Evolutionary conservation across 2,329 filamentous ascomycete species (phyloP), one percentile per base, ranked within the genome.

Genomic region (Cladophialophora yegresii): DNA sequence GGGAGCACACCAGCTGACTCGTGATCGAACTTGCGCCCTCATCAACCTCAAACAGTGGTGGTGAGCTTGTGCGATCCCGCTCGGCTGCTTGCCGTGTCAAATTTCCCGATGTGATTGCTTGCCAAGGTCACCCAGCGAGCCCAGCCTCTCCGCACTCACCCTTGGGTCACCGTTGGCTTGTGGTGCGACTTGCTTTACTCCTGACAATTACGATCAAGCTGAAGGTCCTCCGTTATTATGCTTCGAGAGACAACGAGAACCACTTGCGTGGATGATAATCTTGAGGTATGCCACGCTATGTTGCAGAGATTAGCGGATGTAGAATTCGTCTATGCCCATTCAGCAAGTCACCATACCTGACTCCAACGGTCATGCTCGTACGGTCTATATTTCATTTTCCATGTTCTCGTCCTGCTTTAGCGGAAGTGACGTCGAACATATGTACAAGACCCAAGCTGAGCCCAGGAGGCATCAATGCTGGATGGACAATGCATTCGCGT

Each of bases 81-180:
- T 54, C 51, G 26, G 51, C 28, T 54, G 51, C 10, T 33, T 54
- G 22, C 51, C 28, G 51, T 33, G 51, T 30, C 51, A 54, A 54
- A 54, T 54, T 54, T 30, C 23, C 51, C 23, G 12, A 33, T 54
- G 20, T 54, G 28, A 54, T 54, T 54, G 28, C 51, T 33, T 54
- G 26, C 51, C 51, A 50, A 26, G 22, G 20, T 50, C 47, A 28
- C 47, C 47, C 22, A 26, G 13, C 47, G 9, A 28, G 20, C 20
- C 20, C 22, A 50, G 23, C 47, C 47, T 43, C 16, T 43, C 36
- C 36, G 1, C 36, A 43, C 20, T 50, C 20, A 28, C 13, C 3
- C 22, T 28, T 12, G 12, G 23, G 47, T 50, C 20, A 50, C 16
- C 47, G 20, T 22, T 26, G 9, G 23, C 20, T 50, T 50, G 20